Evolutionary conservation across 495 filamentous ascomycete species (phyloP).

Genomic region (Daldinia concentrica): DNA sequence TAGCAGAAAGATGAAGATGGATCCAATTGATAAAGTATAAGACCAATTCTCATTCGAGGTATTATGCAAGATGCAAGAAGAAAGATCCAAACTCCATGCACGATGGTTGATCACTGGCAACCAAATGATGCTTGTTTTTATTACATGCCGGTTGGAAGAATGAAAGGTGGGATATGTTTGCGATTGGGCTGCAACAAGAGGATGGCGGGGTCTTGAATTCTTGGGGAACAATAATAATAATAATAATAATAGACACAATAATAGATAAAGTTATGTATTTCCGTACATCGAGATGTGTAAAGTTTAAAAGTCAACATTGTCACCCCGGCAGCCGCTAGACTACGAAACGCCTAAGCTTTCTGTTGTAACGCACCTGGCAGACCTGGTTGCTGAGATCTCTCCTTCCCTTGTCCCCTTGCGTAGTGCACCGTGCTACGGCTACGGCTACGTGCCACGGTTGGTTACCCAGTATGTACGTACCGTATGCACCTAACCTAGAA

Average conservation of each 20-base stretch:
- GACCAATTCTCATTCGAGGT: slow-evolving; percentile 14
- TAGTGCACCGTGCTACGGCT: neutral
- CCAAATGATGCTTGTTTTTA: slow-evolving; percentile 41
- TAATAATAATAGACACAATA: neutral
- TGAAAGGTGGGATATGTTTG: slow-evolving; percentile 28
- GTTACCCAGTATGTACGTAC: slow-evolving; percentile 9
- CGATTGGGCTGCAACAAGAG: slow-evolving; percentile 34
- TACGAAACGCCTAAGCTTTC: slow-evolving; percentile 13
- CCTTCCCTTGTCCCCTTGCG: neutral
- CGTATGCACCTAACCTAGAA: slow-evolving; percentile 2
- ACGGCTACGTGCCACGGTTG: neutral
- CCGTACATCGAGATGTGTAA: slow-evolving; percentile 6
- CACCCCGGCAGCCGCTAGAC: slow-evolving; percentile 39
- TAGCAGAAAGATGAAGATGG: slow-evolving; percentile 7
- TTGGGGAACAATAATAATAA: neutral
- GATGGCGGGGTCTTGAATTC: slow-evolving; percentile 36
- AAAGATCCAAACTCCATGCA: slow-evolving; percentile 34
- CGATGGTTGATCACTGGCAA: slow-evolving; percentile 35
- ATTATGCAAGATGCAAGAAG: slow-evolving; percentile 35
- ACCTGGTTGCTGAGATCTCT: neutral
- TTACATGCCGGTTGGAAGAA: slow-evolving; percentile 41
- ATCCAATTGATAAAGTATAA: slow-evolving; percentile 16
- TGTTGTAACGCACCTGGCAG: neutral
- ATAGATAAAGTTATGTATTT: slow-evolving; percentile 4
- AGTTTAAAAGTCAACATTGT: slow-evolving; percentile 29